Base-by-base conservation (phyloP, 192 early-diverging fungal species). In the Entomortierella lignicola region DNA sequence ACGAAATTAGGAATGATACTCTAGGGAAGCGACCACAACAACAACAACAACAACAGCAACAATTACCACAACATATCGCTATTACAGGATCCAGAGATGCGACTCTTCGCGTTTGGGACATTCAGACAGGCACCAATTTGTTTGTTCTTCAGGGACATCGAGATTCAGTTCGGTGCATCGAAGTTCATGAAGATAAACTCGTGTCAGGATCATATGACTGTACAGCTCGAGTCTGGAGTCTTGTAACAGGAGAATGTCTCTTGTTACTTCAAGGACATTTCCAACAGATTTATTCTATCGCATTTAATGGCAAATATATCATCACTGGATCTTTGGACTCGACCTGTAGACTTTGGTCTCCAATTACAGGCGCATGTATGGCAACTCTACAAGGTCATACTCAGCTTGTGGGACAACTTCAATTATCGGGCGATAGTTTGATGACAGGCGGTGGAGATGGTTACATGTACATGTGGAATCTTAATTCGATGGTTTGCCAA, bases 221-320 rank as follows among this genome's bases (percentile, higher is more conserved):
- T 53, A 92, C 95, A 0, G 95, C 98, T 4, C 88, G 98, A 23
- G 89, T 98, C 7, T 99, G 98, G 98, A 88, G 97, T 71, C 77
- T 94, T 0, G 34, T 61, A 17, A 92, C 90, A 0, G 98, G 98
- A 3, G 69, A 85, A 17, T 91, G 90, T 60, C 64, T 91, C 32
- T 89, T 94, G 82, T 83, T 85, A 17, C 89, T 95, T 39, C 81
- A 89, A 51, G 98, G 97, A 27, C 98, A 99, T 80, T 88, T 89
- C 55, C 91, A 95, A 58, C 96, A 97, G 71, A 98, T 99, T 30
- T 99, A 99, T 80, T 92, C 93, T 4, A 93, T 99, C 62, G 97
- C 94, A 2, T 92, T 97, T 67, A 92, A 91, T 81, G 88, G 93
- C 37, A 81, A 92, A 29, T 89, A 93, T 57, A 93, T 95, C 31